These are phyloP conservation scores for Dissophora globulifera DNA, from an alignment of 192 early-diverging fungal species.

Conservation along the genomic window DNA sequence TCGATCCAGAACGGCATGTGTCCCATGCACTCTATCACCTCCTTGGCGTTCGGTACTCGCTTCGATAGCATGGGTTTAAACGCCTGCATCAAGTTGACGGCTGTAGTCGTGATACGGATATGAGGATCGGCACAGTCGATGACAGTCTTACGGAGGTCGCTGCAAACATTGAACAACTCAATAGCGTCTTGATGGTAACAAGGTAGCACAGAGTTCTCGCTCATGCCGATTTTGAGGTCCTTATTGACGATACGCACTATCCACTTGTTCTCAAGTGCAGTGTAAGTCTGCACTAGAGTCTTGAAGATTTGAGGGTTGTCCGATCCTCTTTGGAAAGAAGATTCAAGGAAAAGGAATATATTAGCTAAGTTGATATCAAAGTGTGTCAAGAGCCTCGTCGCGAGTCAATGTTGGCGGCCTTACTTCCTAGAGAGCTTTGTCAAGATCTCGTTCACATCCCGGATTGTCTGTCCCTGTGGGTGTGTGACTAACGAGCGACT, in stretches of 20 bases:
- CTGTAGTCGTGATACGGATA: constrained; percentile 42
- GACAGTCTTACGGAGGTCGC: constrained; percentile 68
- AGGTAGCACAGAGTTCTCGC: constrained; percentile 73
- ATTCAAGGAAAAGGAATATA: background rate
- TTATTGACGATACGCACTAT: constrained; percentile 79
- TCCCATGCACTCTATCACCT: constrained; percentile 59
- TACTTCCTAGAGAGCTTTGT: constrained; percentile 41
- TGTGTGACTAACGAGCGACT: constrained; percentile 61
- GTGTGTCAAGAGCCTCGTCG: no score
- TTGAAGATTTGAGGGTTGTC: constrained; percentile 61
- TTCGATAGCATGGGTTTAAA: constrained; percentile 78
- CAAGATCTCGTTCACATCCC: constrained; percentile 66
- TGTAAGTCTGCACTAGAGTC: constrained; percentile 65
- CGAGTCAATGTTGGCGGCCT: constrained; percentile 4
- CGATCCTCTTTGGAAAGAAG: constrained; percentile 29
- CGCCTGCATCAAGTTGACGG: constrained; percentile 65
- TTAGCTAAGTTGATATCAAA: no score
- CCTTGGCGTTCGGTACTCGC: constrained; percentile 57
- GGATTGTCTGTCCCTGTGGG: constrained; percentile 63
- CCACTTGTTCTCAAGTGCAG: constrained; percentile 80
- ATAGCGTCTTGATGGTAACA: constrained; percentile 77
- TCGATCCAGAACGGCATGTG: constrained; percentile 75
- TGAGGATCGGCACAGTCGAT: constrained; percentile 64
- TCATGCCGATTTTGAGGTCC: constrained; percentile 79
- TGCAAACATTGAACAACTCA: constrained; percentile 74